A percentile compares a stretch with the other conserved stretches of the same genome.
Evolutionary conservation across 176 grass and related monocot genomes (phyloP).

Genomic region (Oropetium thomaeum): DNA sequence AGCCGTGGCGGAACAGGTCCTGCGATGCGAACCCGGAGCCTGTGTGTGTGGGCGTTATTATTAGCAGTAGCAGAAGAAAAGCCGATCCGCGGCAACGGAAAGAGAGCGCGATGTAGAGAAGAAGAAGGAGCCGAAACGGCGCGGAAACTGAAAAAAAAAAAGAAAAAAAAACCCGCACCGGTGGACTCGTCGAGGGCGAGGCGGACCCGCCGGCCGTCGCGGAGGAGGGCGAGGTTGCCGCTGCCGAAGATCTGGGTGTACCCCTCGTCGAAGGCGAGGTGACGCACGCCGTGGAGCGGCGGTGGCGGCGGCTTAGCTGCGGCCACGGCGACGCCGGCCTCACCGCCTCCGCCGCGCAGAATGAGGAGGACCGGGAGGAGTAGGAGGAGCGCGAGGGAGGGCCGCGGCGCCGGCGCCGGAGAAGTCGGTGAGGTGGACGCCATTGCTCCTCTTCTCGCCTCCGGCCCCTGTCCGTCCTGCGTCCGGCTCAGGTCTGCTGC

Average conservation of each 20-base stretch:
- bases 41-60: no score
- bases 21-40: slow-evolving; percentile 90
- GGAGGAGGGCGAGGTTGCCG: slow-evolving; percentile 70
- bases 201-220: slow-evolving; percentile 55
- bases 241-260: slow-evolving; percentile 86
- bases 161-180: slow-evolving; percentile 19
- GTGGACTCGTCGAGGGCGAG: slow-evolving; percentile 74
- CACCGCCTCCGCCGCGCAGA: background rate
- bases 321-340: background rate
- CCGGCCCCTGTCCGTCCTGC: no score
- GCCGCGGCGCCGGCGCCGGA: background rate
- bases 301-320: slow-evolving; percentile 13
- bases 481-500: no score
- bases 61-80: no score
- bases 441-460: slow-evolving; percentile 19
- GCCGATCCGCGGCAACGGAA: background rate
- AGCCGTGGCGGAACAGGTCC: slow-evolving; percentile 76
- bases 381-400: background rate
- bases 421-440: slow-evolving; percentile 2
- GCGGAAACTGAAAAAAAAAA: no score
- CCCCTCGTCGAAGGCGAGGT: slow-evolving; percentile 68
- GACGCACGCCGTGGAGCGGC: slow-evolving; percentile 37
- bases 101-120: background rate
- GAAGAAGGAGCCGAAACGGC: background rate
- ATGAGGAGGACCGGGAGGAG: background rate